These are phyloP conservation scores for Sporothrix pseudoabietina DNA, from an alignment of 2,329 filamentous ascomycete genomes.

Conservation along the genomic window DNA sequence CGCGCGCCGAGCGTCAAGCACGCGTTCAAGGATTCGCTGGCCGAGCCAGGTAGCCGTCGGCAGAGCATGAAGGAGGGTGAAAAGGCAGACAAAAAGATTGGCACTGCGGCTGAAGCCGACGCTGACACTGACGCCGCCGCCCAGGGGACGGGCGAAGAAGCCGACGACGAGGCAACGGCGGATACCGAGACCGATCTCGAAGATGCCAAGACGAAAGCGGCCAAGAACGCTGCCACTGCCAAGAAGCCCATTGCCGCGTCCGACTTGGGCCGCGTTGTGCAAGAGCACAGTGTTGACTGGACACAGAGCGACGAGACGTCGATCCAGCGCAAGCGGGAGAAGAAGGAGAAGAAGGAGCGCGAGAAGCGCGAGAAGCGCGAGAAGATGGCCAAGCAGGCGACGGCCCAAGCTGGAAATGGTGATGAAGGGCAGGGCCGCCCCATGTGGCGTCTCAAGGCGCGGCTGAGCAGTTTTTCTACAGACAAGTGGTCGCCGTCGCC, in stretches of 20 bases:
- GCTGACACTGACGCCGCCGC: not conserved
- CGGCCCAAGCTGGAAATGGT: not conserved
- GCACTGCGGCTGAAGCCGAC: not conserved
- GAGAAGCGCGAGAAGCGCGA: not conserved
- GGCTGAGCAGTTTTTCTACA: constrained; percentile 44
- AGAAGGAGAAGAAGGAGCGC: not conserved
- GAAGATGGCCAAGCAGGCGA: constrained; percentile 18
- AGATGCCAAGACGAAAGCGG: not conserved
- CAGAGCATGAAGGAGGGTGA: not conserved
- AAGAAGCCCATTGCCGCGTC: not conserved
- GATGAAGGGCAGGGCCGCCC: constrained; percentile 42
- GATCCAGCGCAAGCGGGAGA: constrained; percentile 17
- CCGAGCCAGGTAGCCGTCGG: not conserved
- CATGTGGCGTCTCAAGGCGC: constrained; percentile 52
- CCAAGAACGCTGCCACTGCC: not conserved
- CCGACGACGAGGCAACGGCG: not conserved
- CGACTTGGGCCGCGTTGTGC: constrained; percentile 31
- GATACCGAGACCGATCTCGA: not conserved
- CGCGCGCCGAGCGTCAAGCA: not conserved
- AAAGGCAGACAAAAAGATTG: not conserved
- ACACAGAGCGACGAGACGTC: constrained; percentile 56
- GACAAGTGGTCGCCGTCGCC: constrained; percentile 12
- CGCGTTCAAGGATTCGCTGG: constrained; percentile 21
- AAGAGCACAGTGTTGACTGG: constrained; percentile 57
- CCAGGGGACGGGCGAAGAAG: not conserved